phyloP scores from a whole-genome alignment of 2,329 filamentous ascomycete genomes.

The Diaporthe capsici region DNA sequence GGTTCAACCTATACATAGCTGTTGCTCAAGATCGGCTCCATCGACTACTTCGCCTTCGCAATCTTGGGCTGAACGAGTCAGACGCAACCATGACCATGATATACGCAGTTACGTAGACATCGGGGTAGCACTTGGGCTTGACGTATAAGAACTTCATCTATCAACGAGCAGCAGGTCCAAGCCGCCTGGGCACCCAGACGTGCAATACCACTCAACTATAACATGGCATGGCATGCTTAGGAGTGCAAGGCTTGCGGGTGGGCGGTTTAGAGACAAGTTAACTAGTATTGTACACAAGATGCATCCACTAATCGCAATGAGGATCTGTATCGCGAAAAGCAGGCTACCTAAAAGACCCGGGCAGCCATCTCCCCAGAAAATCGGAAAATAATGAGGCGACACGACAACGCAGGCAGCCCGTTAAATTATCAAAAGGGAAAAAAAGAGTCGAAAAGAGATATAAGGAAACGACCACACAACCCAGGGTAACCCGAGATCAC shows the following conservation, averaged over 20 bases:
- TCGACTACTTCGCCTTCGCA: neutral
- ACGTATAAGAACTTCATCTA: neutral
- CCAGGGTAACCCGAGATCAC: conserved; percentile 38
- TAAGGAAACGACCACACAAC: conserved; percentile 39
- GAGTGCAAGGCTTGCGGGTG: neutral
- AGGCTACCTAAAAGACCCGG: conserved; percentile 36
- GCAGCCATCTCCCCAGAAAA: conserved; percentile 30
- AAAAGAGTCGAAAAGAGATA: conserved; percentile 42
- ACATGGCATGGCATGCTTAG: neutral
- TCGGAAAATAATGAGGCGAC: conserved; percentile 36
- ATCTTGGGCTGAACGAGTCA: neutral
- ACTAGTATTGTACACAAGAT: conserved; percentile 43
- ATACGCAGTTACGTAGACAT: neutral
- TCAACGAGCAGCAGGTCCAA: neutral
- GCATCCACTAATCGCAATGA: conserved; percentile 39
- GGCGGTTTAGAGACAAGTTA: conserved; percentile 37
- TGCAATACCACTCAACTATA: neutral
- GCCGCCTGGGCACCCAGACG: too few relatives aligned
- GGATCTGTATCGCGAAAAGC: conserved; percentile 36
- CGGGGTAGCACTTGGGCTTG: neutral
- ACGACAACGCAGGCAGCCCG: conserved; percentile 41
- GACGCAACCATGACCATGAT: neutral
- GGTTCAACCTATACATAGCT: neutral
- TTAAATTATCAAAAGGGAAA: conserved; percentile 41
- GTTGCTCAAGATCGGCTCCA: too few relatives aligned